phyloP scores from a whole-genome alignment of 768 basidiomycete genomes.

The Suillus weaverae region DNA sequence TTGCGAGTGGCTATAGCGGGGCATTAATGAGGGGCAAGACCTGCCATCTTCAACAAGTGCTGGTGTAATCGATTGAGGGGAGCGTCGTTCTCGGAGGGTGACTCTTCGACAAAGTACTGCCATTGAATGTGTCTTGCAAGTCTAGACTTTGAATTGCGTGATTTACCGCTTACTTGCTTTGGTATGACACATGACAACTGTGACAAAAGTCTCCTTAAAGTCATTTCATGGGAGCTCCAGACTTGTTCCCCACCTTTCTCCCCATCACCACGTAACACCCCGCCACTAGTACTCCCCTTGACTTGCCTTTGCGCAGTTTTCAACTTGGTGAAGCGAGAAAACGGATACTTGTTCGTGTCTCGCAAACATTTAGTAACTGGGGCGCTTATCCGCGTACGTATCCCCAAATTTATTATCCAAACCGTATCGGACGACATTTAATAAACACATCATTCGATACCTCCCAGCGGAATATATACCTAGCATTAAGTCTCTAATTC shows the following conservation, averaged over 20 bases:
- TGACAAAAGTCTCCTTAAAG: not conserved
- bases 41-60: too few species aligned
- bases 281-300: not conserved
- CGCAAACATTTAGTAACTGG: not conserved
- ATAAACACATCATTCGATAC: constrained; percentile 18
- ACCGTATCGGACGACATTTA: constrained; percentile 11
- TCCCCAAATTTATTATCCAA: constrained; percentile 6
- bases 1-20: too few species aligned
- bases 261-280: not conserved
- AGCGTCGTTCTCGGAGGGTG: not conserved
- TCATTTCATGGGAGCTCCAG: not conserved
- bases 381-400: constrained; percentile 3
- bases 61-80: too few species aligned
- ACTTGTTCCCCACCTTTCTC: constrained; percentile 3
- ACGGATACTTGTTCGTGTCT: not conserved
- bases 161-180: not conserved
- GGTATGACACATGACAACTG: not conserved
- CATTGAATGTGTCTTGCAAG: not conserved
- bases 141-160: not conserved
- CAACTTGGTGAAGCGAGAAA: not conserved
- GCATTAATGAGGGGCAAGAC: too few species aligned
- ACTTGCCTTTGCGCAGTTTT: not conserved
- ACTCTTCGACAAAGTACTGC: not conserved
- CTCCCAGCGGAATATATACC: constrained; percentile 20
- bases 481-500: not conserved